These are phyloP conservation scores for Luzula sylvatica DNA, from an alignment of 176 grass and related monocot genomes.

Conservation along the genomic window DNA sequence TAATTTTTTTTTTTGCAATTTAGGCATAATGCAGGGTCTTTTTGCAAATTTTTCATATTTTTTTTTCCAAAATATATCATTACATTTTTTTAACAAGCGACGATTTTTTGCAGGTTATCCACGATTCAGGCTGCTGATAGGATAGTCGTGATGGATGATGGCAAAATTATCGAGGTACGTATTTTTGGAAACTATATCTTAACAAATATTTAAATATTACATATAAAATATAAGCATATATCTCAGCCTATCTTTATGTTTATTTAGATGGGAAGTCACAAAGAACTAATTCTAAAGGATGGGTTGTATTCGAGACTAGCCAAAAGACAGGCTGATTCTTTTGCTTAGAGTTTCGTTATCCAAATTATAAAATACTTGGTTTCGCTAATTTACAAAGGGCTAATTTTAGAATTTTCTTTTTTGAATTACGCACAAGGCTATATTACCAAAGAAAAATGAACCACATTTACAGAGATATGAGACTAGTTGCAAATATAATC, in stretches of 20 bases:
- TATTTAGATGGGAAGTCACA: slow-evolving; percentile 70
- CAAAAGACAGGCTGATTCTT: slow-evolving; percentile 55
- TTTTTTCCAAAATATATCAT: too few species aligned
- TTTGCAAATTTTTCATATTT: slow-evolving; percentile 13
- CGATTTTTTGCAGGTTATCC: slow-evolving; percentile 51
- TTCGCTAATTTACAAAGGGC: neutral
- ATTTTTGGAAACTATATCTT: neutral
- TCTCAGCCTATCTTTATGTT: neutral
- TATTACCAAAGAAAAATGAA: too few species aligned
- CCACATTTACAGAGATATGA: too few species aligned
- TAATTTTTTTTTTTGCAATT: slow-evolving; percentile 10
- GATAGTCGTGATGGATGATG: slow-evolving; percentile 89
- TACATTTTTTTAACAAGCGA: neutral
- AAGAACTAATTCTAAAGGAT: slow-evolving; percentile 58
- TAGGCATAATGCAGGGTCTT: too few species aligned
- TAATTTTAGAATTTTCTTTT: too few species aligned
- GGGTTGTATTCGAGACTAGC: slow-evolving; percentile 89
- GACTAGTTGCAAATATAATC: too few species aligned
- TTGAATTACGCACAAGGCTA: too few species aligned
- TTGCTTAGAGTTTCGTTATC: slow-evolving; percentile 20
- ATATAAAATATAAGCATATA: neutral
- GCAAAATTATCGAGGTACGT: slow-evolving; percentile 78
- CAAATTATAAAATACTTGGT: neutral
- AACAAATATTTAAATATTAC: too few species aligned
- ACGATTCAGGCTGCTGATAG: slow-evolving; percentile 88